Percentiles rank a stretch among this genome's conserved stretches.
phyloP scores from a whole-genome alignment of 441 rosid species.

The Flueggea neowawraea region DNA sequence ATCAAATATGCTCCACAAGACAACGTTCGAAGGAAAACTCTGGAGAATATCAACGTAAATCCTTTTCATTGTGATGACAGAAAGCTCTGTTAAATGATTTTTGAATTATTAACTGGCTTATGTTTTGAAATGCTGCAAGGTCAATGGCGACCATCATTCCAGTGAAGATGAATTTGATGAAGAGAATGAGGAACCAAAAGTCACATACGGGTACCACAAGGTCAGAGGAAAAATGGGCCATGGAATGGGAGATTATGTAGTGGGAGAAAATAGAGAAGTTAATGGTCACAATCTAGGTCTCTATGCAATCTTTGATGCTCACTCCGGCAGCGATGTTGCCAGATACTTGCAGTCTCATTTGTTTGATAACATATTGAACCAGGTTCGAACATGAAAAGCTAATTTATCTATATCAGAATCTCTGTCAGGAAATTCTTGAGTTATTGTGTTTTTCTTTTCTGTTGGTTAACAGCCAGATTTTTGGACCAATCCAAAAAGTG shows the following conservation, averaged over 20 bases:
- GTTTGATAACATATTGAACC: conserved; percentile 38
- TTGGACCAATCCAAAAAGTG: conserved; percentile 31
- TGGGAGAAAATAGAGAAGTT: conserved; percentile 33
- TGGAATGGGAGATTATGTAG: conserved; percentile 53
- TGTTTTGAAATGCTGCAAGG: not conserved
- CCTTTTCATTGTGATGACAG: too few relatives aligned
- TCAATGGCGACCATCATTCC: not conserved
- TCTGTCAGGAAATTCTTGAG: not conserved
- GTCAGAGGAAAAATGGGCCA: conserved; percentile 50
- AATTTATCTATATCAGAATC: not conserved
- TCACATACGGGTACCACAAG: conserved; percentile 40
- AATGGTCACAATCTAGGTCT: conserved; percentile 39
- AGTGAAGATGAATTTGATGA: not conserved
- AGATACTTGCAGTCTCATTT: conserved; percentile 43
- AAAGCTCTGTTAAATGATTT: too few relatives aligned
- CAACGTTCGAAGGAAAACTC: not conserved
- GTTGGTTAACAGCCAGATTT: conserved; percentile 31
- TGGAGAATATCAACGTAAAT: not conserved
- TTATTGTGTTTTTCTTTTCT: not conserved
- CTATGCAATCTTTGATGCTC: conserved; percentile 59
- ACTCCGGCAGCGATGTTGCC: conserved; percentile 46
- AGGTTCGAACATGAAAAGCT: conserved; percentile 20
- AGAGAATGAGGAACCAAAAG: conserved; percentile 3
- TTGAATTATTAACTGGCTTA: too few relatives aligned
- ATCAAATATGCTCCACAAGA: not conserved